Evolutionary conservation across 352 stramenopile species (phyloP), one percentile per base, ranked within the genome.

Genomic region (Phytophthora agathidicida): DNA sequence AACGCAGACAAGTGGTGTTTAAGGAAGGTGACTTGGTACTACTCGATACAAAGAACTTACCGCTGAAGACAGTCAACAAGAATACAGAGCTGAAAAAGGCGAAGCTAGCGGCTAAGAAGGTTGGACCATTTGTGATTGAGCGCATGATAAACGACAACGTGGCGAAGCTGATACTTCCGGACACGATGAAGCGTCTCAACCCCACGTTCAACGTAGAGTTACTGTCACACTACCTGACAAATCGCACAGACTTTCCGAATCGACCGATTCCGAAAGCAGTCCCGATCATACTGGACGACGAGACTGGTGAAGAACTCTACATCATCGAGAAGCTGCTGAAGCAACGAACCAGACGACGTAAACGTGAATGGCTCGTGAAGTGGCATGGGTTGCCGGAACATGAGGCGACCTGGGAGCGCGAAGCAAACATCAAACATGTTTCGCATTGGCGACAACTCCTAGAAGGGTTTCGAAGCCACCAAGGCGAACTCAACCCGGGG

Each of bases 21-120:
- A 58, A 48, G 24, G 28, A n/a, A n/a, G 38, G 46, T 17, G 45
- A 49, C 31, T 11, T 56, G 14, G 36, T 55, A 10, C 13, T 53
- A 16, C 55, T 66, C 10, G 42, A 60, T 46, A 60, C 57, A 19
- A 39, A 48, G 32, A 51, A 66, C 28, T 44, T 60, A 38, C 23
- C 32, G 14, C 44, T 56, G 1, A 63, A 50, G 35, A 63, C 36
- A 43, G 39, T 50, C 9, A 45, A 50, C 27, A 10, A 42, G 24
- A 49, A 43, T 27, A 46, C 36, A 13, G 24, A 57, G 20, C 22
- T 57, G 16, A 47, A 48, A 26, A 57, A 57, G 11, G 35, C 44
- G 20, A 63, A 63, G 17, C 48, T 61, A 17, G 38, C 19, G 17
- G 44, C 37, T 19, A 53, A 46, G 8, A 58, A 49, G 6, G 49